phyloP scores from a whole-genome alignment of 768 basidiomycete species.

The Podaxis pistillaris region DNA sequence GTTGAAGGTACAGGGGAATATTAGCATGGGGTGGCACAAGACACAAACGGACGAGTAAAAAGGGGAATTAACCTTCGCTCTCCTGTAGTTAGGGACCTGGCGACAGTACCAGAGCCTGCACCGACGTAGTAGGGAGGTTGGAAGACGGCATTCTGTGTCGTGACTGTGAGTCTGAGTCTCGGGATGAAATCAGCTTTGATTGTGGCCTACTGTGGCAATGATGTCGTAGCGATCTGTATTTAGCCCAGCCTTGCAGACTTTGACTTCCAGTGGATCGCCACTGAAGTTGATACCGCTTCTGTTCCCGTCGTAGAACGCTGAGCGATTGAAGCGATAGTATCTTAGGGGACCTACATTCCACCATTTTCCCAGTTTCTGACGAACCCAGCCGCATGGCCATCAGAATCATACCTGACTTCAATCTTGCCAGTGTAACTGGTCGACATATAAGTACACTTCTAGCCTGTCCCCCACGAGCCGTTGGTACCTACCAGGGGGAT shows the following conservation, averaged over 20 bases:
- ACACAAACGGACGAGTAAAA: background rate
- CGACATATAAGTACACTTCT: background rate
- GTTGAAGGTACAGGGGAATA: background rate
- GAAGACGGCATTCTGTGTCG: slow-evolving; percentile 36
- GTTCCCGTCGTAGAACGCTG: background rate
- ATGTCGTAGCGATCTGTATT: slow-evolving; percentile 29
- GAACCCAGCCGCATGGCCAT: slow-evolving; percentile 21
- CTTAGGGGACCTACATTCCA: slow-evolving; percentile 23
- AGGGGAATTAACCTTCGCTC: slow-evolving; percentile 20
- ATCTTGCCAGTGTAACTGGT: slow-evolving; percentile 34
- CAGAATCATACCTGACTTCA: slow-evolving; percentile 27
- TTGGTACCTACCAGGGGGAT: slow-evolving; percentile 19
- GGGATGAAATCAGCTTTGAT: background rate
- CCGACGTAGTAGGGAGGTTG: slow-evolving; percentile 38
- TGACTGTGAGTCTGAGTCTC: background rate
- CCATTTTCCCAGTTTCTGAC: slow-evolving; percentile 28
- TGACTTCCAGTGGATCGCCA: slow-evolving; percentile 30
- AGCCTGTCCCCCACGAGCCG: background rate
- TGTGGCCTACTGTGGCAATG: slow-evolving; percentile 32
- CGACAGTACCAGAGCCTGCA: slow-evolving; percentile 20
- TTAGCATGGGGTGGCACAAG: background rate
- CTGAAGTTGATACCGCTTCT: slow-evolving; percentile 36
- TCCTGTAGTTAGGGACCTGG: slow-evolving; percentile 16
- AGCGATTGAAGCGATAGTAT: background rate
- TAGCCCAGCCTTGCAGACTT: slow-evolving; percentile 24